Evolutionary conservation across 2,329 filamentous ascomycete species (phyloP).

Genomic region (Sporothrix protearum): DNA sequence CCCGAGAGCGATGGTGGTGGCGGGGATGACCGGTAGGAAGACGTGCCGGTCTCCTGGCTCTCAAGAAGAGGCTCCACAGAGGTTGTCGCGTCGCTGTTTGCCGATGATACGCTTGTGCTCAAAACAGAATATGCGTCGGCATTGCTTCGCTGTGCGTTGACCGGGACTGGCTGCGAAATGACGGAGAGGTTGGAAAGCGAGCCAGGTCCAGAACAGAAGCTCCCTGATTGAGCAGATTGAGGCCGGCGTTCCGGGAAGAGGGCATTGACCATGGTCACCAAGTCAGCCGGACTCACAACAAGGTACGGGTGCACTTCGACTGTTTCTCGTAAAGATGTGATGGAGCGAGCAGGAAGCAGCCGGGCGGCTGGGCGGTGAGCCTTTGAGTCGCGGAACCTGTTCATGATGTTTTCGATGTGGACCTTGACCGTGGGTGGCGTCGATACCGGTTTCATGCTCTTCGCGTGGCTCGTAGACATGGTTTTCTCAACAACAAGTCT

Average conservation of each 20-base stretch:
- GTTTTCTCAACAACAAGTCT: constrained; percentile 75
- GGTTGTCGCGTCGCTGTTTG: constrained; percentile 65
- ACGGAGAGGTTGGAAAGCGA: constrained; percentile 65
- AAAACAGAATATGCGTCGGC: constrained; percentile 67
- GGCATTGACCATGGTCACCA: constrained; percentile 75
- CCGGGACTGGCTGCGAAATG: constrained; percentile 65
- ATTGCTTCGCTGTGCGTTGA: constrained; percentile 52
- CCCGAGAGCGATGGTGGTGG: constrained; percentile 34
- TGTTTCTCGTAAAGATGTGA: constrained; percentile 71
- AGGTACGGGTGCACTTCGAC: constrained; percentile 75
- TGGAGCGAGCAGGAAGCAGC: constrained; percentile 66
- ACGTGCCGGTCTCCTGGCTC: constrained; percentile 47
- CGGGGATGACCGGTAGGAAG: constrained; percentile 52
- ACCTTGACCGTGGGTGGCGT: constrained; percentile 60
- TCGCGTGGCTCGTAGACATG: constrained; percentile 17
- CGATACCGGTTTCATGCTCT: constrained; percentile 46
- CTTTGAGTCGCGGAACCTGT: constrained; percentile 56
- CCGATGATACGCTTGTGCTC: constrained; percentile 69
- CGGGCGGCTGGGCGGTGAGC: constrained; percentile 52
- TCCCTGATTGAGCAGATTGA: constrained; percentile 59
- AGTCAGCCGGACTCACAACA: constrained; percentile 73
- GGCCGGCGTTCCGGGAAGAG: constrained; percentile 74
- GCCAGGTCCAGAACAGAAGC: constrained; percentile 62
- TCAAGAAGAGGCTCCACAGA: constrained; percentile 63
- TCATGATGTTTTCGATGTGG: constrained; percentile 69